Percentiles rank a stretch among this genome's conserved stretches.
Evolutionary conservation across 257 asterid genomes (phyloP).

Genomic region (Scutellaria barbata): DNA sequence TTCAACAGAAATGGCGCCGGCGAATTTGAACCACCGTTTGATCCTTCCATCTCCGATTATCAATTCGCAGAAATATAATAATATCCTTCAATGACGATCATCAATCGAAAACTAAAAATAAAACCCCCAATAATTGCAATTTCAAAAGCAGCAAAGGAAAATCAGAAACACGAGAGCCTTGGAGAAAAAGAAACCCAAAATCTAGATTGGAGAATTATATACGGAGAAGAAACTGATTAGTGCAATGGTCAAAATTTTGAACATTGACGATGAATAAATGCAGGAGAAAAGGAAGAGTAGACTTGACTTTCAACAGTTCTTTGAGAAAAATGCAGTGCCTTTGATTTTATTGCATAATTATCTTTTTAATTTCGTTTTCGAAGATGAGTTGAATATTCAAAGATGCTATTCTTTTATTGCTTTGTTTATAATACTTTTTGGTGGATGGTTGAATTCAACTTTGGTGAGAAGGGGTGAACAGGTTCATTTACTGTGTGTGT

Average conservation of each 20-base stretch:
- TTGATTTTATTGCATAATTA: not conserved
- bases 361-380: not conserved
- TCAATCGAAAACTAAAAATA: no score
- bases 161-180: constrained; percentile 25
- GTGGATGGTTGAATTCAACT: constrained; percentile 39
- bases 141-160: not conserved
- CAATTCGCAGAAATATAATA: not conserved
- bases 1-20: constrained; percentile 89
- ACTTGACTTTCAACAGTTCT: constrained; percentile 56
- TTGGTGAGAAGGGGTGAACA: constrained; percentile 33
- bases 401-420: constrained; percentile 25
- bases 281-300: constrained; percentile 33
- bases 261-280: constrained; percentile 37
- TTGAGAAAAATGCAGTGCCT: constrained; percentile 22
- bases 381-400: constrained; percentile 46
- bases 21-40: constrained; percentile 60
- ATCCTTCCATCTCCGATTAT: constrained; percentile 59
- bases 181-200: constrained; percentile 37
- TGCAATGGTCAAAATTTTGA: constrained; percentile 32
- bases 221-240: not conserved
- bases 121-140: not conserved
- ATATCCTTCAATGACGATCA: no score
- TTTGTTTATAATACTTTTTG: not conserved
- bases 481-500: constrained; percentile 8
- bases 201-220: constrained; percentile 25